Conservation (phyloP, 805 yeast species). For the Metschnikowia lochheadii region DNA sequence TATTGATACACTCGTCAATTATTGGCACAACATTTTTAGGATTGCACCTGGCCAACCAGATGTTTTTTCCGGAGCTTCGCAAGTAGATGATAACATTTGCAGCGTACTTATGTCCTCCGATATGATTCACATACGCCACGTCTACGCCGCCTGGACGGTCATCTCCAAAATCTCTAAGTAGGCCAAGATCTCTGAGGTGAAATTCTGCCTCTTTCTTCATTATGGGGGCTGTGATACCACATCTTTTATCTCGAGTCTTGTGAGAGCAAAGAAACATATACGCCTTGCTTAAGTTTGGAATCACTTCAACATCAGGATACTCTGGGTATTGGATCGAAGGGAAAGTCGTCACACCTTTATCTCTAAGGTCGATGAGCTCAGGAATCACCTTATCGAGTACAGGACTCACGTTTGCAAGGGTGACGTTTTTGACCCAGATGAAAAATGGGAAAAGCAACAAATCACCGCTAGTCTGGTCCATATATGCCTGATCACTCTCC, state of each 20-base stretch:
- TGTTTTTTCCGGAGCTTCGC: conserved; percentile 60
- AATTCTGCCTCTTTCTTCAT: conserved; percentile 75
- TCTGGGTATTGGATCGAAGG: conserved; percentile 8
- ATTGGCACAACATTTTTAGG: conserved; percentile 75
- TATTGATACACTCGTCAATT: conserved; percentile 68
- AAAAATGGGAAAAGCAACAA: conserved; percentile 70
- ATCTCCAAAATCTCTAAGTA: conserved; percentile 75
- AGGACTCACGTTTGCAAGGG: conserved; percentile 36
- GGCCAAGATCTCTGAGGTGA: conserved; percentile 64
- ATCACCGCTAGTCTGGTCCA: conserved; percentile 48
- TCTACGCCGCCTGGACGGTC: conserved; percentile 68
- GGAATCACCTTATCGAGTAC: conserved; percentile 47
- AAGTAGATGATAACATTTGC: conserved; percentile 82
- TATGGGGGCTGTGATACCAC: conserved; percentile 92
- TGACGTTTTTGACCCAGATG: conserved; percentile 58
- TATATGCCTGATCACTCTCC: conserved; percentile 39
- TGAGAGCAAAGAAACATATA: conserved; percentile 83
- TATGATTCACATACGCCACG: conserved; percentile 73
- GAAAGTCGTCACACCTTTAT: conserved; percentile 6
- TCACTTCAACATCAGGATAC: conserved; percentile 31
- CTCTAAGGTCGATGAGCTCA: conserved; percentile 27
- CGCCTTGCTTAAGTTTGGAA: conserved; percentile 29
- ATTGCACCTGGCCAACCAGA: conserved; percentile 84
- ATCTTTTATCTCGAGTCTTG: conserved; percentile 82
- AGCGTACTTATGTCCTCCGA: conserved; percentile 94